A percentile compares a stretch with the other conserved stretches of the same genome.
phyloP scores from a whole-genome alignment of 306 rosid species.

The Rubus parviflorus region DNA sequence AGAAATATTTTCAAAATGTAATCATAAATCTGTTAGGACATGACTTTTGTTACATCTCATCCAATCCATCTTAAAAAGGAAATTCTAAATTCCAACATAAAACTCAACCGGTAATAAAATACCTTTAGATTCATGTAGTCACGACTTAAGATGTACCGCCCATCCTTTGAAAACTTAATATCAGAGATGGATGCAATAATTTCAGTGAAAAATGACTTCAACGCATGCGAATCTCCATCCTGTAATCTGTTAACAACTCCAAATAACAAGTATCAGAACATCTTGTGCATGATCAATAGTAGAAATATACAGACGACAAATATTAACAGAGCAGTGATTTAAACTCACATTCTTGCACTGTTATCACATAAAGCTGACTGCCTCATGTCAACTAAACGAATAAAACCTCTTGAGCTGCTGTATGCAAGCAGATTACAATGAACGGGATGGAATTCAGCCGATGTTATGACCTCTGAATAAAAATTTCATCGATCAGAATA shows the following conservation, averaged over 20 bases:
- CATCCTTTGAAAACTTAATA: slow-evolving; percentile 56
- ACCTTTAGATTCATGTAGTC: slow-evolving; percentile 79
- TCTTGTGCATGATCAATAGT: slow-evolving; percentile 7
- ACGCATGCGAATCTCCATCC: slow-evolving; percentile 40
- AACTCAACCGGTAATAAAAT: slow-evolving; percentile 3
- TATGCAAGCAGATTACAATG: slow-evolving; percentile 77
- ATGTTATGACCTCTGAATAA: slow-evolving; percentile 61
- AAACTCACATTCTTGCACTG: slow-evolving; percentile 55
- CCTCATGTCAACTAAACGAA: slow-evolving; percentile 73
- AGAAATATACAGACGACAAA: background rate
- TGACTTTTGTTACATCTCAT: slow-evolving; percentile 1
- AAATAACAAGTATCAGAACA: slow-evolving; percentile 31
- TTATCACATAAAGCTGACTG: slow-evolving; percentile 63
- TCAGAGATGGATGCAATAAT: slow-evolving; percentile 60
- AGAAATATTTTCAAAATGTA: background rate
- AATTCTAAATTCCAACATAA: background rate
- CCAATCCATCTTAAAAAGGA: background rate
- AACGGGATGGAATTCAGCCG: slow-evolving; percentile 74
- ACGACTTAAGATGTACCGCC: slow-evolving; percentile 57
- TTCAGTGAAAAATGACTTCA: slow-evolving; percentile 57
- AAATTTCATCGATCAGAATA: slow-evolving; percentile 20
- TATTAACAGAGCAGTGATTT: slow-evolving; percentile 2
- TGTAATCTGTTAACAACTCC: slow-evolving; percentile 52
- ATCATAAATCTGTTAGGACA: background rate
- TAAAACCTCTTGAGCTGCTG: slow-evolving; percentile 71